These are phyloP conservation scores for Rhodamnia rubescens DNA, from an alignment of 345 rosid genomes.

Conservation along the genomic window DNA sequence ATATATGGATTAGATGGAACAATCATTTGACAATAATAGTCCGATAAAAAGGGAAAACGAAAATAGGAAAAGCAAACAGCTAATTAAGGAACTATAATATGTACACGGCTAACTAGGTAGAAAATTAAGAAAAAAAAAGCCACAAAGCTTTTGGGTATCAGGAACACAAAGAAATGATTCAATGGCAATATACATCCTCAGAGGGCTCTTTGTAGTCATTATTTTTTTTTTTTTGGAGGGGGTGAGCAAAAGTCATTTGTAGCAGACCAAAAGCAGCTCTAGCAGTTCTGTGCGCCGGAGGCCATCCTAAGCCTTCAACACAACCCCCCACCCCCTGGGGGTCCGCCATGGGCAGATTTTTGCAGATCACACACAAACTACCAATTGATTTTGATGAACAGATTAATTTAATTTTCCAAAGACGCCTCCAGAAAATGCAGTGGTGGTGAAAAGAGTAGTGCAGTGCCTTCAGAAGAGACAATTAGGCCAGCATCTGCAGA, in stretches of 20 bases:
- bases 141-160: background rate
- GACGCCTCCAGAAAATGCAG: background rate
- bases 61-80: background rate
- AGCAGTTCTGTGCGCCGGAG: background rate
- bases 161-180: background rate
- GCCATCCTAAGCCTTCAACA: background rate
- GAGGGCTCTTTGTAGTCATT: background rate
- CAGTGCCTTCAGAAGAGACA: background rate
- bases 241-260: too few relatives aligned
- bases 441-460: background rate
- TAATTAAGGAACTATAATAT: background rate
- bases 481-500: background rate
- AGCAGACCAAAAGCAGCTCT: too few relatives aligned
- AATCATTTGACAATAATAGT: background rate
- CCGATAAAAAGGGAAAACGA: too few relatives aligned
- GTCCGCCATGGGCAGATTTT: background rate
- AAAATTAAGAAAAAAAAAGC: background rate
- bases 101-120: background rate
- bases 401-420: background rate
- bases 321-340: fast-evolving
- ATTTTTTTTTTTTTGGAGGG: too few relatives aligned
- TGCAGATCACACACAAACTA: background rate
- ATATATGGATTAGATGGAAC: background rate
- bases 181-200: background rate
- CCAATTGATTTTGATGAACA: background rate